Evolutionary conservation across 2,329 filamentous ascomycete species (phyloP).

Genomic region (Ophiostoma himal-ulmi): DNA sequence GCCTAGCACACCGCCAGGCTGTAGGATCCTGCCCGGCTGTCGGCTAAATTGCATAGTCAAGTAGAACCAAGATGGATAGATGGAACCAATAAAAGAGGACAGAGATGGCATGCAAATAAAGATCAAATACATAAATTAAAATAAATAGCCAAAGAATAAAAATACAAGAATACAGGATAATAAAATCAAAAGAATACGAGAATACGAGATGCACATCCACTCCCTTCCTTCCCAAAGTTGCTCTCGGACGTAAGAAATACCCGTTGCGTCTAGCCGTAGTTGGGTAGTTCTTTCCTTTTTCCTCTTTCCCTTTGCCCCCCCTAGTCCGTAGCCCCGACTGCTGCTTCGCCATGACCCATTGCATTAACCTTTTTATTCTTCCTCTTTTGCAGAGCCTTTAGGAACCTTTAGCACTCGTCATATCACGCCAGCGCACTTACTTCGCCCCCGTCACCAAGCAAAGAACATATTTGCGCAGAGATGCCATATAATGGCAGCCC

Average conservation of each 20-base stretch:
- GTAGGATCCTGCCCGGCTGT: not conserved
- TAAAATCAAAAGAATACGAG: too few species aligned
- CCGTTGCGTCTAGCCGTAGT: not conserved
- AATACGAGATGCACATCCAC: too few species aligned
- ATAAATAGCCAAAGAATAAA: not conserved
- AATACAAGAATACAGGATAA: not conserved
- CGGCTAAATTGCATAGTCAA: not conserved
- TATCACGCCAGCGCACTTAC: not conserved
- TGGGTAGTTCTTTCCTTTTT: not conserved
- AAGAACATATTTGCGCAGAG: not conserved
- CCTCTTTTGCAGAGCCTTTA: not conserved
- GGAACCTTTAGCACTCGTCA: not conserved
- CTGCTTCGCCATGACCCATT: constrained; percentile 1
- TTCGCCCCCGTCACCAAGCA: not conserved
- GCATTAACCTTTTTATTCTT: not conserved
- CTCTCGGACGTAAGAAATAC: constrained; percentile 6
- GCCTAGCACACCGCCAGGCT: not conserved
- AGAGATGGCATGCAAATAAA: too few species aligned
- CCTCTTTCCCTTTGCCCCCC: not conserved
- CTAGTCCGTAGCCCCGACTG: not conserved
- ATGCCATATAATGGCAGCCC: not conserved
- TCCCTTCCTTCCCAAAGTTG: not conserved
- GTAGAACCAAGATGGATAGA: not conserved
- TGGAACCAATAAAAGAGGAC: not conserved
- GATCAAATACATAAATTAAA: too few species aligned